phyloP scores from a whole-genome alignment of 257 asterid genomes.

The Hygrophila difformis region DNA sequence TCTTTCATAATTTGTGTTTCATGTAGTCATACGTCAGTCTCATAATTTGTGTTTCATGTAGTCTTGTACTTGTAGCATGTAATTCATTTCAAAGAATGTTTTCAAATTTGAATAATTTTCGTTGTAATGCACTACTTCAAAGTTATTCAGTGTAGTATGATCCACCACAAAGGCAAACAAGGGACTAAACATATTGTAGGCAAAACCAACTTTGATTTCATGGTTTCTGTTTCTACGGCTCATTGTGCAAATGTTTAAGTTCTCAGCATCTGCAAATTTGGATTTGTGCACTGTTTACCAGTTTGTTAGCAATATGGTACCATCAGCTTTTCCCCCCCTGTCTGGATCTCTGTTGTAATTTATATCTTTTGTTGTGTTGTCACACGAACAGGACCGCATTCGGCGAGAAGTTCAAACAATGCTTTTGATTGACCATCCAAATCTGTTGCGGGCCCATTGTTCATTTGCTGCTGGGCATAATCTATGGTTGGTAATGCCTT shows the following conservation, averaged over 20 bases:
- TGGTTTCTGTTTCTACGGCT: too few species aligned
- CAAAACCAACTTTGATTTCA: too few species aligned
- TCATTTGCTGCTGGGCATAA: slow-evolving; percentile 64
- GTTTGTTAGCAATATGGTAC: slow-evolving; percentile 9
- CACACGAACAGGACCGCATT: slow-evolving; percentile 52
- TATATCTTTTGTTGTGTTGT: slow-evolving; percentile 3
- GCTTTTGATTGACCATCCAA: slow-evolving; percentile 86
- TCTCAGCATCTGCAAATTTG: slow-evolving; percentile 9
- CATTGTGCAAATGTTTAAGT: background rate
- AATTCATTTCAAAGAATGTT: background rate
- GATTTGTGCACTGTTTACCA: slow-evolving; percentile 19
- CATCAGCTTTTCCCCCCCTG: slow-evolving; percentile 1
- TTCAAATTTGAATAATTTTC: too few species aligned
- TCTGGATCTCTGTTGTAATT: slow-evolving; percentile 2
- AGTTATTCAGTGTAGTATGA: too few species aligned
- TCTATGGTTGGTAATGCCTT: slow-evolving; percentile 84
- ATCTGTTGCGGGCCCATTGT: slow-evolving; percentile 73
- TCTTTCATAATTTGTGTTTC: slow-evolving; percentile 1
- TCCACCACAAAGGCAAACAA: too few species aligned
- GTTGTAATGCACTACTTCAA: too few species aligned
- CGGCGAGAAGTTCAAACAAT: slow-evolving; percentile 81
- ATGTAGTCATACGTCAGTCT: background rate
- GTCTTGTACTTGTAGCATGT: too few species aligned
- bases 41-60: slow-evolving; percentile 5
- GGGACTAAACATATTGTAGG: too few species aligned